phyloP scores from a whole-genome alignment of 2,329 filamentous ascomycete genomes.

The Talaromyces sp. region DNA sequence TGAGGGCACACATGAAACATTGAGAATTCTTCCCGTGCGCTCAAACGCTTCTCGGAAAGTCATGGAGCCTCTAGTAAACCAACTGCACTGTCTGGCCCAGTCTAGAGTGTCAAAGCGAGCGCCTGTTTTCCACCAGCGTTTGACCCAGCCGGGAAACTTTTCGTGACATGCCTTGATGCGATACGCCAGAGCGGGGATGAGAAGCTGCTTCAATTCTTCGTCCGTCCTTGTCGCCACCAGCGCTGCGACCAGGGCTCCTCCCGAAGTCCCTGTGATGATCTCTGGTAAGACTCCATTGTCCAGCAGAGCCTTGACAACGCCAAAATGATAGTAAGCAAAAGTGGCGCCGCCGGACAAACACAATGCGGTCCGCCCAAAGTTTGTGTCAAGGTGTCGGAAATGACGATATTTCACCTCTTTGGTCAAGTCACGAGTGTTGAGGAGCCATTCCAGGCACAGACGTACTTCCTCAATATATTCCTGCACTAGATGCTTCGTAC shows the following conservation, averaged over 20 bases:
- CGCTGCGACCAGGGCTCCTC: conserved; percentile 83
- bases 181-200: conserved; percentile 81
- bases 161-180: conserved; percentile 85
- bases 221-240: conserved; percentile 86
- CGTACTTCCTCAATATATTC: conserved; percentile 73
- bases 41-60: conserved; percentile 95
- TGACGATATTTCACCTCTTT: conserved; percentile 71
- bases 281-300: conserved; percentile 83
- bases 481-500: conserved; percentile 92
- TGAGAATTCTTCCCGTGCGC: conserved; percentile 87
- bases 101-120: conserved; percentile 91
- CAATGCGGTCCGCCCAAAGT: conserved; percentile 86
- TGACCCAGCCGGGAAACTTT: conserved; percentile 68
- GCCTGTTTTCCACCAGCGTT: conserved; percentile 86
- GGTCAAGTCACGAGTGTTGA: conserved; percentile 63
- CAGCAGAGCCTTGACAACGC: conserved; percentile 81
- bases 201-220: conserved; percentile 77
- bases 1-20: conserved; percentile 91
- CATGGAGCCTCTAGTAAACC: conserved; percentile 87
- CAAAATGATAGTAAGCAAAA: conserved; percentile 96
- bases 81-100: conserved; percentile 79
- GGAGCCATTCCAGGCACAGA: conserved; percentile 61
- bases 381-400: conserved; percentile 85
- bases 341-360: conserved; percentile 90
- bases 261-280: conserved; percentile 94